Evolutionary conservation across 371 early-diverging fungal species (phyloP).

Genomic region (Mortierella sp.): DNA sequence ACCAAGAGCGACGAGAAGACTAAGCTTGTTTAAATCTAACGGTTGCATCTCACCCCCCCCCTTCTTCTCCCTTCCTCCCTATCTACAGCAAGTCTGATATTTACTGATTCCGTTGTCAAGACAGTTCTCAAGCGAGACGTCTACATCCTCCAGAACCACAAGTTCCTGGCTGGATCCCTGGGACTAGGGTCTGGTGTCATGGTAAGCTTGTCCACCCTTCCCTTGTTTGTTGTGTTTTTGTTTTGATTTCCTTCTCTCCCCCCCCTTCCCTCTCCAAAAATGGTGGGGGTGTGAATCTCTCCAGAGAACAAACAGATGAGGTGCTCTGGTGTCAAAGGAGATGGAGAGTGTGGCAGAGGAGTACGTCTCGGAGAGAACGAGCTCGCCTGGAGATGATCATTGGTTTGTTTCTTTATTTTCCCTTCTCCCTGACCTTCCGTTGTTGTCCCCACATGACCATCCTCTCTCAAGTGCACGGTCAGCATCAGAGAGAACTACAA

Average conservation of each 20-base stretch:
- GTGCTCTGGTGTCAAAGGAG: background rate
- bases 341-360: background rate
- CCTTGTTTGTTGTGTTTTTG: background rate
- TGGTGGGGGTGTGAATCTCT: background rate
- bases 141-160: conserved; percentile 47
- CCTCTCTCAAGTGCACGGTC: too few relatives aligned
- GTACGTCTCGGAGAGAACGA: too few relatives aligned
- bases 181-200: conserved; percentile 52
- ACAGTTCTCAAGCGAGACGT: conserved; percentile 37
- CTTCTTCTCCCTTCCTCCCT: background rate
- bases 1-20: background rate
- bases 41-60: background rate
- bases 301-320: background rate
- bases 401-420: too few relatives aligned
- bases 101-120: conserved; percentile 42
- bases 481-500: too few relatives aligned
- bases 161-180: conserved; percentile 47
- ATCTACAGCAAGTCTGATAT: conserved; percentile 41
- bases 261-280: background rate
- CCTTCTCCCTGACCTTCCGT: too few relatives aligned
- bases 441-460: too few relatives aligned
- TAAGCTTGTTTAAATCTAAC: too few relatives aligned
- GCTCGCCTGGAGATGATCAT: too few relatives aligned
- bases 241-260: background rate
- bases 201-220: conserved; percentile 16